phyloP scores from a whole-genome alignment of 768 basidiomycete species.

The Trametes maxima region DNA sequence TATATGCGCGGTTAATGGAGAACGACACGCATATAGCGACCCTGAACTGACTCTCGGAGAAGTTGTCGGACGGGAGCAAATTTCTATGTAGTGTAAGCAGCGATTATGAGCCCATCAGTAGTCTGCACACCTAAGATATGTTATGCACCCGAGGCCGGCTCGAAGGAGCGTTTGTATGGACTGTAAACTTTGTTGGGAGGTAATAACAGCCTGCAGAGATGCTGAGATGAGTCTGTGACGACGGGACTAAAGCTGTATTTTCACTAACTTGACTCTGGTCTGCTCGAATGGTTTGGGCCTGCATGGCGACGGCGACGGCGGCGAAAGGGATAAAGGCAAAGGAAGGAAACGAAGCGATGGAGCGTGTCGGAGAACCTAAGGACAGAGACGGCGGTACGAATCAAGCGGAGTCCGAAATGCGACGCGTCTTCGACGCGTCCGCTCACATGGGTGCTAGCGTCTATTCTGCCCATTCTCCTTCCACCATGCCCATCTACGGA shows the following conservation, averaged over 20 bases:
- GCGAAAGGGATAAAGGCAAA: background rate
- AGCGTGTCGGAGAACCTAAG: background rate
- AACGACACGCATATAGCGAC: conserved; percentile 12
- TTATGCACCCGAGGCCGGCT: conserved; percentile 76
- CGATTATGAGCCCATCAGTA: conserved; percentile 11
- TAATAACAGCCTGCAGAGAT: conserved; percentile 29
- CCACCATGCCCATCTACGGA: conserved; percentile 74
- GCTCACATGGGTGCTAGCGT: conserved; percentile 26
- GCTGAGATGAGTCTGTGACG: background rate
- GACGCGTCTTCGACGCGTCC: conserved; percentile 27
- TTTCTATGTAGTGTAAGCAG: conserved; percentile 47
- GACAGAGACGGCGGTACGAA: background rate
- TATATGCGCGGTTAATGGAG: background rate
- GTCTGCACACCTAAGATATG: conserved; percentile 64
- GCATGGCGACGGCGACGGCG: conserved; percentile 33
- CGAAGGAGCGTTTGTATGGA: conserved; percentile 72
- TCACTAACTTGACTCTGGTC: conserved; percentile 32
- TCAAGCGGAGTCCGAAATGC: conserved; percentile 22
- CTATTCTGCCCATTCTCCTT: background rate
- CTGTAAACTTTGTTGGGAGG: conserved; percentile 61
- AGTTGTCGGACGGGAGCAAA: conserved; percentile 79
- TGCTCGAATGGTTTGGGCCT: conserved; percentile 38
- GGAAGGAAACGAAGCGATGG: background rate
- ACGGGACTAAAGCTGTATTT: background rate
- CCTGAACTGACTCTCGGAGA: conserved; percentile 55